These are phyloP conservation scores for Quercus aquifolioides DNA, from an alignment of 306 rosid species.

Conservation along the genomic window DNA sequence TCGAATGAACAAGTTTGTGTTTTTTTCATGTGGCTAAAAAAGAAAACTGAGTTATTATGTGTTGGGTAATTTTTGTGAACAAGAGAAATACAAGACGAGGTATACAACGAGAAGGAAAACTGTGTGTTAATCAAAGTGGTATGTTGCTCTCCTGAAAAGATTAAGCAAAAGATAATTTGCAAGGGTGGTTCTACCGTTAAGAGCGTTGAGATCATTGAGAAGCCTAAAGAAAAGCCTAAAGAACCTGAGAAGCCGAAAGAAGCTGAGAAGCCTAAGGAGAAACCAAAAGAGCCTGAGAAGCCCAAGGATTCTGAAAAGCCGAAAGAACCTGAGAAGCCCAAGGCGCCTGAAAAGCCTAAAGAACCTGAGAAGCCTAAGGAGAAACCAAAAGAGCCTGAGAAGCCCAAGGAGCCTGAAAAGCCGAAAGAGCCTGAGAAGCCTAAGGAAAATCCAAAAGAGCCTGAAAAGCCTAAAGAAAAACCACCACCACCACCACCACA, in stretches of 20 bases:
- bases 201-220: constrained; percentile 62
- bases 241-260: background rate
- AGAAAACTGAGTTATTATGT: constrained; percentile 32
- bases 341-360: background rate
- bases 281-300: background rate
- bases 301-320: background rate
- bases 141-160: constrained; percentile 73
- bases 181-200: constrained; percentile 58
- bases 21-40: background rate
- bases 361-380: background rate
- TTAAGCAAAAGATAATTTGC: constrained; percentile 50
- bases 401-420: background rate
- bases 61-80: constrained; percentile 38
- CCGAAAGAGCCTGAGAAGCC: background rate
- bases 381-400: background rate
- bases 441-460: too few relatives aligned
- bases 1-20: background rate
- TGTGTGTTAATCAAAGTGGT: constrained; percentile 60
- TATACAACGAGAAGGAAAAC: constrained; percentile 52
- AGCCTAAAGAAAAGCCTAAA: constrained; percentile 13
- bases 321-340: background rate
- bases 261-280: background rate
- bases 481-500: too few relatives aligned
- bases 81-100: constrained; percentile 80
- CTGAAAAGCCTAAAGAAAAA: constrained; percentile 1